phyloP scores from a whole-genome alignment of 441 rosid species.

The Arabidopsis hybrid region DNA sequence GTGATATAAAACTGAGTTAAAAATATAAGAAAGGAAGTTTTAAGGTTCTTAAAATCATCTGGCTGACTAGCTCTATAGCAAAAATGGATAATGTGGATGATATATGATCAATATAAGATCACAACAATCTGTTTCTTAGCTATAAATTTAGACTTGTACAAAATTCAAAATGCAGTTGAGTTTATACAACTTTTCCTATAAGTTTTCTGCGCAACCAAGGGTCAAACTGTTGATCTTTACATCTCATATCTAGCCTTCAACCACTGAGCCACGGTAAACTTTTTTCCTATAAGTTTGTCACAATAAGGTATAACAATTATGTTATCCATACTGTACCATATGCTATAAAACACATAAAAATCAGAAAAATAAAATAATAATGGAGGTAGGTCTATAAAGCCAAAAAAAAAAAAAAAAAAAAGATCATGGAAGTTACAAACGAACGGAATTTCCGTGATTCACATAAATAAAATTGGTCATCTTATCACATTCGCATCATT shows the following conservation, averaged over 20 bases:
- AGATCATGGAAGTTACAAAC: conserved; percentile 33
- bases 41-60: neutral
- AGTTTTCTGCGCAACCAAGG: too few relatives aligned
- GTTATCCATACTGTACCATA: too few relatives aligned
- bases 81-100: neutral
- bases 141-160: neutral
- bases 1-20: neutral
- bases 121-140: neutral
- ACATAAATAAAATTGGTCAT: conserved; percentile 27
- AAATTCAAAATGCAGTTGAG: too few relatives aligned
- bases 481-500: conserved; percentile 10
- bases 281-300: too few relatives aligned
- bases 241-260: too few relatives aligned
- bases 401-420: neutral
- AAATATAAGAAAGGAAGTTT: neutral
- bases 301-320: too few relatives aligned
- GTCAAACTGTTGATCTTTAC: too few relatives aligned
- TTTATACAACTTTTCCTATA: too few relatives aligned
- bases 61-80: neutral
- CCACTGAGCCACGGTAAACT: too few relatives aligned
- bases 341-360: too few relatives aligned
- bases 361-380: too few relatives aligned
- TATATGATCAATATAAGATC: neutral
- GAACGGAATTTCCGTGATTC: conserved; percentile 39
- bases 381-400: conserved; percentile 19